phyloP scores from a whole-genome alignment of 495 filamentous ascomycete genomes.

The Penicillium cosmopolitanum region DNA sequence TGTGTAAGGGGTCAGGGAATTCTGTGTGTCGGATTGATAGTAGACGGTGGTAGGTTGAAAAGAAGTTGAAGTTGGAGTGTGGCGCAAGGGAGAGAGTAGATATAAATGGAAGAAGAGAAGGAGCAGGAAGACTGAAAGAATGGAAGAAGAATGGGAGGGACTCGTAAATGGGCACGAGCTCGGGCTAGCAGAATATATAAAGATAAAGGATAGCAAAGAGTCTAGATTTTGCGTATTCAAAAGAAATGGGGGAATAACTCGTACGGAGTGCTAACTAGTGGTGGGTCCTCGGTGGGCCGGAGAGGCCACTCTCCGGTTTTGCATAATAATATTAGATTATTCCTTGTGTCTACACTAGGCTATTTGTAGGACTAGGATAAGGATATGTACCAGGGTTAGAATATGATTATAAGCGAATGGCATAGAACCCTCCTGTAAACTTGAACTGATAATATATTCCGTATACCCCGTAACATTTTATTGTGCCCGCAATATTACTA shows the following conservation, averaged over 20 bases:
- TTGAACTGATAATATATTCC: neutral
- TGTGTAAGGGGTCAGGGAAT: neutral
- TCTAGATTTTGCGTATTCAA: neutral
- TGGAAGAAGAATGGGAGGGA: neutral
- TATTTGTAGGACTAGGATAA: too few species aligned
- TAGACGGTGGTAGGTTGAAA: neutral
- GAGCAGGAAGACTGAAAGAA: neutral
- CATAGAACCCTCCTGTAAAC: too few species aligned
- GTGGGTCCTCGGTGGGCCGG: slow-evolving; percentile 9
- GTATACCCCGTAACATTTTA: neutral
- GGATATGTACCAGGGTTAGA: too few species aligned
- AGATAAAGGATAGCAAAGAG: neutral
- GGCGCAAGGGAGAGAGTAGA: neutral
- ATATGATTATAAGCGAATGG: too few species aligned
- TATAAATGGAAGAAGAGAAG: neutral
- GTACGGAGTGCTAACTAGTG: too few species aligned
- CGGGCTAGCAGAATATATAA: neutral
- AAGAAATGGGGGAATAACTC: too few species aligned
- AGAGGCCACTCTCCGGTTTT: slow-evolving; percentile 14
- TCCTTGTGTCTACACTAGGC: neutral
- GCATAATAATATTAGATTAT: neutral
- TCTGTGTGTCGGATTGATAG: neutral
- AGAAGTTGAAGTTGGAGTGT: neutral
- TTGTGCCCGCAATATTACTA: neutral
- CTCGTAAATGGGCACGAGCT: neutral